phyloP scores from a whole-genome alignment of 805 yeast genomes.

The Saccharomycopsis olivae region DNA sequence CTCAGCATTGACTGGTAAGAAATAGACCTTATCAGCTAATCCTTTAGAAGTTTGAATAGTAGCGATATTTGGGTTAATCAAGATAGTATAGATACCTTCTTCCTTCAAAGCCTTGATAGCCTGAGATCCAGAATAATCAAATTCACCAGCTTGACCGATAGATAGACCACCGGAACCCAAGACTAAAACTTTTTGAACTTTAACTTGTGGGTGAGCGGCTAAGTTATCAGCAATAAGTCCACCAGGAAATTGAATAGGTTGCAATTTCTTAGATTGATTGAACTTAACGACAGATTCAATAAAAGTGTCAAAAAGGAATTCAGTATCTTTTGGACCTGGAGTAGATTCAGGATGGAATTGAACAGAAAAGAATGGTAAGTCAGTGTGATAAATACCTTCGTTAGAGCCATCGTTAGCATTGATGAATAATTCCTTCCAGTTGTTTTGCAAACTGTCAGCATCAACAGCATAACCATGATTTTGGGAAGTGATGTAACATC shows the following conservation, averaged over 20 bases:
- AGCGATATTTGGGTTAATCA: conserved; percentile 96
- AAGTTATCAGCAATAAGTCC: conserved; percentile 66
- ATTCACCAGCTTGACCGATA: conserved; percentile 99
- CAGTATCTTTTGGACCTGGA: conserved; percentile 99
- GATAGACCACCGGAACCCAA: conserved; percentile 98
- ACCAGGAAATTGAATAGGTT: conserved; percentile 85
- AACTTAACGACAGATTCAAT: conserved; percentile 66
- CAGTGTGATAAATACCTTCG: conserved; percentile 92
- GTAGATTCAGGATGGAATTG: conserved; percentile 99
- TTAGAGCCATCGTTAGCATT: conserved; percentile 96
- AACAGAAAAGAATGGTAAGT: conserved; percentile 88
- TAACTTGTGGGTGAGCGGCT: conserved; percentile 68
- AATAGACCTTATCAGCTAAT: conserved; percentile 94
- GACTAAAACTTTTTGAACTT: conserved; percentile 83
- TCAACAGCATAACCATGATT: conserved; percentile 99
- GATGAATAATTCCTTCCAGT: conserved; percentile 91
- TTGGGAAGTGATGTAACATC: conserved; percentile 97
- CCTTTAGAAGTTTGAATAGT: conserved; percentile 98
- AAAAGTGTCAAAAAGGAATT: conserved; percentile 90
- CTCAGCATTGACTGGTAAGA: conserved; percentile 94
- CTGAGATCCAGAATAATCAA: conserved; percentile 97
- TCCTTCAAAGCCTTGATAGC: conserved; percentile 97
- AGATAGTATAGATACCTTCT: conserved; percentile 92
- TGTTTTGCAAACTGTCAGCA: conserved; percentile 53
- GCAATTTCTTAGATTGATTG: conserved; percentile 43